A percentile compares a stretch with the other conserved stretches of the same genome.
Conservation (phyloP, 495 filamentous ascomycete species). For the Aspergillus diversus region DNA sequence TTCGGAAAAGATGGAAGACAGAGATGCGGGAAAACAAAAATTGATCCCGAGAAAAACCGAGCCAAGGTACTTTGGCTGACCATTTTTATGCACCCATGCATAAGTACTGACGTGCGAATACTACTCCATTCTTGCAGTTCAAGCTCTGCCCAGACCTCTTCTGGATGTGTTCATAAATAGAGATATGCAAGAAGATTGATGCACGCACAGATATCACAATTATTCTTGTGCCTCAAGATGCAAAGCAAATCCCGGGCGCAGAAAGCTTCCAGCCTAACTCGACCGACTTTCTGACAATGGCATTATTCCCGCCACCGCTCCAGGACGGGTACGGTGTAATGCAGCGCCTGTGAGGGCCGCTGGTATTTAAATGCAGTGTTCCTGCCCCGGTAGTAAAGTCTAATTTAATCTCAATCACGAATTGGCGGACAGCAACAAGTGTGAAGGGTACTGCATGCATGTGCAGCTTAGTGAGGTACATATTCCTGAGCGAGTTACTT, state of each 20-base stretch:
- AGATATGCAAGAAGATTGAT: constrained; percentile 5
- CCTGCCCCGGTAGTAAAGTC: constrained; percentile 5
- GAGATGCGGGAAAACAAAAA: not conserved
- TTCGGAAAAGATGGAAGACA: not conserved
- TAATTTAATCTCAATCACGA: constrained; percentile 16
- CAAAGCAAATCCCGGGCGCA: constrained; percentile 10
- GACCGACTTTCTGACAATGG: constrained; percentile 10
- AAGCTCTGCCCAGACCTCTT: constrained; percentile 3
- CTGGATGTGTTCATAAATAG: not conserved
- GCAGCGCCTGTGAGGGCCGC: constrained; percentile 10
- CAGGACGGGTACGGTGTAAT: constrained; percentile 3
- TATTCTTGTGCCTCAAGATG: not conserved
- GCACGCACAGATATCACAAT: constrained; percentile 12
- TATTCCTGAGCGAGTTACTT: not conserved
- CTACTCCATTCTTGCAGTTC: not conserved
- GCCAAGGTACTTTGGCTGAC: not conserved
- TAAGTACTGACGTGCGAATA: not conserved
- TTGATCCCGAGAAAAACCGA: too few species aligned
- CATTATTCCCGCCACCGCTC: not conserved
- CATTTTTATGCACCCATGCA: not conserved
- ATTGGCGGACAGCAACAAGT: not conserved
- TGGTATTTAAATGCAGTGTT: constrained; percentile 5
- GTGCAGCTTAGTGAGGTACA: constrained; percentile 10
- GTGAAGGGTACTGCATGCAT: constrained; percentile 18
- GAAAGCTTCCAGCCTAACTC: not conserved